Evolutionary conservation across 164 flowering plant genomes (phyloP), one percentile per base, ranked within the genome.

Genomic region (Berberis thunbergii): DNA sequence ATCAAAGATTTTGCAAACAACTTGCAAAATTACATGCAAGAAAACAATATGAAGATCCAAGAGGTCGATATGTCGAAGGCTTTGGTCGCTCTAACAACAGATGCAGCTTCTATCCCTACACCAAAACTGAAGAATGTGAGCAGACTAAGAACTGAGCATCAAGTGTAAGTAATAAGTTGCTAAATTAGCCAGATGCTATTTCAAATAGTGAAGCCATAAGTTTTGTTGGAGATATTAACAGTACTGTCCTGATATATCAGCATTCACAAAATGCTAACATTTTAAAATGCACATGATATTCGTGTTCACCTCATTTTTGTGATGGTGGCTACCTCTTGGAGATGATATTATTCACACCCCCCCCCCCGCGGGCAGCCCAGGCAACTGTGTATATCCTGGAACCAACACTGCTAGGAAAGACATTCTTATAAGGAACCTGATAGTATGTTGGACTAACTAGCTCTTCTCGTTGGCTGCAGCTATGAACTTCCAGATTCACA

Each of bases 401-500:
- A 26, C 26, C 26, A 26, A 26, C 26, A 26, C 26, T 26, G 26
- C 26, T 26, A 26, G 26, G 26, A 26, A 26, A 26, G 26, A 26
- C 26, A 26, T 26, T 26, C 26, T 26, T 26, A 26, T 26, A 26
- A 26, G 26, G 26, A 26, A 26, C 26, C 26, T 26, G 26, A 26
- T 26, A 26, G 26, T 26, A 26, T 26, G 0, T 26, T 26, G 26
- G 26, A 26, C 26, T 26, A 26, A 7, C 54, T 26, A 10, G 13
- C 44, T 71, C 53, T 70, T 65, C 49, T 57, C 40, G 54, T 39
- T 70, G 38, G 39, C 55, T 86, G 79, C 94, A 95, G 99, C 56
- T 95, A 95, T 62, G 98, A 95, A 76, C 88, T 95, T 67, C 98
- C 97, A 73, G 99, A 95, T 72, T 74, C 83, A 6, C 99, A 95